Evolutionary conservation across 148 eudicot genomes (phyloP).

Genomic region (Cornus florida): DNA sequence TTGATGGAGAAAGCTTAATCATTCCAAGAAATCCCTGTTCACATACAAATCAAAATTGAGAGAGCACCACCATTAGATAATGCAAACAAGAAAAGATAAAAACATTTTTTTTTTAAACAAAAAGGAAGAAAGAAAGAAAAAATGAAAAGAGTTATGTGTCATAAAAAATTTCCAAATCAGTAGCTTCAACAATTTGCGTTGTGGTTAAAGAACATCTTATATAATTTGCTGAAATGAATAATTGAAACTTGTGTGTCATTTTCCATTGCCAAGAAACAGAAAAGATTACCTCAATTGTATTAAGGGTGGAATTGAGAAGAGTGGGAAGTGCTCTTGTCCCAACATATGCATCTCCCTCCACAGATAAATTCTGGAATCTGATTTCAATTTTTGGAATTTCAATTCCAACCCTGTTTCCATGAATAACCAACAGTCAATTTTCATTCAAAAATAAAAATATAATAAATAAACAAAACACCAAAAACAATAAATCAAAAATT

Average conservation of each 20-base stretch:
- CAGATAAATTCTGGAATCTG: constrained; percentile 28
- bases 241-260: neutral
- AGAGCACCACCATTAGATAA: neutral
- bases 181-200: too few relatives aligned
- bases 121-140: too few relatives aligned
- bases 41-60: neutral
- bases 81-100: too few relatives aligned
- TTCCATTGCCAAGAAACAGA: neutral
- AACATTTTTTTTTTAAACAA: too few relatives aligned
- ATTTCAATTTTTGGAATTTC: constrained; percentile 49
- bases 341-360: constrained; percentile 46
- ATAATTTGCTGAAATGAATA: neutral
- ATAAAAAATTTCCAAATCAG: too few relatives aligned
- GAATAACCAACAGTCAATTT: neutral
- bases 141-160: too few relatives aligned
- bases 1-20: constrained; percentile 33
- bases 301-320: constrained; percentile 33
- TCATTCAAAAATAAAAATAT: too few relatives aligned
- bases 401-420: constrained; percentile 41
- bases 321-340: constrained; percentile 58
- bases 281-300: constrained; percentile 32
- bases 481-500: too few relatives aligned
- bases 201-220: too few relatives aligned
- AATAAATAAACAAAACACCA: too few relatives aligned
- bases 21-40: constrained; percentile 27